Percentiles rank a stretch among this genome's conserved stretches.
phyloP scores from a whole-genome alignment of 208 protist genomes.

The Trypanosoma cruzi region DNA sequence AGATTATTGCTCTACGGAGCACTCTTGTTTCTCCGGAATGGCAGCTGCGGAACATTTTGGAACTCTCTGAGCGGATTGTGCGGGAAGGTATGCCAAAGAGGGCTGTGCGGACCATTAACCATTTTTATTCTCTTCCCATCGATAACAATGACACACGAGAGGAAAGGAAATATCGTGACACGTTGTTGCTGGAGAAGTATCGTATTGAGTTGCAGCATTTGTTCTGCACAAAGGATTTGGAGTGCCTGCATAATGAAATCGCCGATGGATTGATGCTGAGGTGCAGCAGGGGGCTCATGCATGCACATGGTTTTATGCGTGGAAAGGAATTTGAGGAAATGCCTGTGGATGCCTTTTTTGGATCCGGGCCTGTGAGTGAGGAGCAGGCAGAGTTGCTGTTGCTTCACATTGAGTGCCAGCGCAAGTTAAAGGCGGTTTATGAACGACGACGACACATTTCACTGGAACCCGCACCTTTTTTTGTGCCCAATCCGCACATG shows the following conservation, averaged over 20 bases:
- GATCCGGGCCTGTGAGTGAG: slow-evolving; percentile 9
- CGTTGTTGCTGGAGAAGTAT: slow-evolving; percentile 67
- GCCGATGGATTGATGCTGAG: slow-evolving; percentile 20
- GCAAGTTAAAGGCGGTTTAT: slow-evolving; percentile 24
- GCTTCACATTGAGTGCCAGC: slow-evolving; percentile 61
- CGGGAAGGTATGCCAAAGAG: slow-evolving; percentile 70
- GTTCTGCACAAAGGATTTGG: slow-evolving; percentile 33
- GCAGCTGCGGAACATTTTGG: slow-evolving; percentile 78
- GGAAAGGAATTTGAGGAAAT: neutral
- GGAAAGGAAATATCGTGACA: slow-evolving; percentile 43
- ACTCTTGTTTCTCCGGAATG: slow-evolving; percentile 67
- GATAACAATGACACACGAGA: slow-evolving; percentile 21
- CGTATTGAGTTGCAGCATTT: slow-evolving; percentile 68
- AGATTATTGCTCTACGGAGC: slow-evolving; percentile 71
- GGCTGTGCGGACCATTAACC: slow-evolving; percentile 46
- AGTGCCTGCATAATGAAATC: slow-evolving; percentile 48
- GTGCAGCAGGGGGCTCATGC: neutral
- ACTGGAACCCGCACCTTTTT: neutral
- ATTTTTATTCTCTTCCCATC: slow-evolving; percentile 46
- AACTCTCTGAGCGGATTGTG: slow-evolving; percentile 72
- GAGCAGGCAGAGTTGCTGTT: slow-evolving; percentile 74
- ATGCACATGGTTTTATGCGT: neutral
- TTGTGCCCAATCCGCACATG: neutral
- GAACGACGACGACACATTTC: neutral
- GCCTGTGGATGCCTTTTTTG: neutral